Base-by-base conservation (phyloP, 768 basidiomycete species). In the Hygrophorus russula region DNA sequence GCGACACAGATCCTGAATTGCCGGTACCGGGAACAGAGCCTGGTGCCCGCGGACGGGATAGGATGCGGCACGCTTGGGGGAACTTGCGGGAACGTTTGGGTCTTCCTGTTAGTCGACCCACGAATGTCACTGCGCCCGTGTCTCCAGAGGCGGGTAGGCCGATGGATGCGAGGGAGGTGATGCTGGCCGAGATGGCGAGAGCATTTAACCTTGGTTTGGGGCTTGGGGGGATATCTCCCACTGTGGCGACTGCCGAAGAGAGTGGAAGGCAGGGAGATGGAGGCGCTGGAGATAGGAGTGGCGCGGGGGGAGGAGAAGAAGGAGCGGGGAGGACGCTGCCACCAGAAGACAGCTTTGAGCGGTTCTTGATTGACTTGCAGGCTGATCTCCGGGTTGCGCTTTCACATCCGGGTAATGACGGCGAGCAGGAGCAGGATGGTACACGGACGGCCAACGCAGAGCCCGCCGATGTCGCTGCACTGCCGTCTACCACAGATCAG, bases 121-220 rank as follows among this genome's bases (percentile, higher is more conserved):
- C 59, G 38, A 20, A 46, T 12, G 32, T 53, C 24, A 31, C 48
- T 15, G 11, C 38, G 5, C 4, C 10, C 24, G 27, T 36, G 24
- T n/a, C 42, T n/a, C 7, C 44, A 36, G 19, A 39, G 15, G 14
- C 15, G 18, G 41, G 40, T 17, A 42, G 53, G 6, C 48, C 61
- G 12, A 56, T 62, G 36, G 74, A 83, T 56, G 74, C 81, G 41
- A 59, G 83, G 34, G 79, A 85, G 51, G 60, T 76, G 36, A 82
- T 88, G 73, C 67, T 88, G 38, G 75, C 80, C 0, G 84, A 88
- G 58, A 86, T 87, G 81, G 81, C 82, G 18, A 67, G 84, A 20
- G 85, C 82, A 7, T 82, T 88, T 53, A 82, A 84, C 51, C 64
- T 82, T 36, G 83, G 83, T 10, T 66, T 88, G 17, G 75, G 76